Percentiles rank a stretch among this genome's conserved stretches.
Conservation (phyloP, 306 rosid species). For the Prosopis cineraria region DNA sequence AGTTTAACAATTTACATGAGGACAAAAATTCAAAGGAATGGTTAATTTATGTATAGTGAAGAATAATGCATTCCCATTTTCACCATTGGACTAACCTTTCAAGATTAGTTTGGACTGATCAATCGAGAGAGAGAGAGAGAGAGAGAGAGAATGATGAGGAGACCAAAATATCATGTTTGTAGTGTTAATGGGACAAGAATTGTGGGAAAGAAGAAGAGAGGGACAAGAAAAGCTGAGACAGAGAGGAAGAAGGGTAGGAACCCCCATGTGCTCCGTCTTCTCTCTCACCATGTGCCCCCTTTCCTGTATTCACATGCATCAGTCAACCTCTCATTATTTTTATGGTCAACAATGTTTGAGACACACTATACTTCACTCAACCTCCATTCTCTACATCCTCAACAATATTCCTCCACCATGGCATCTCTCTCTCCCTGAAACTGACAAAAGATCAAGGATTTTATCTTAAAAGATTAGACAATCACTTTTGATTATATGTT, state of each 20-base stretch:
- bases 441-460: too few relatives aligned
- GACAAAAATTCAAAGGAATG: not conserved
- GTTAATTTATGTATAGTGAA: not conserved
- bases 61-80: not conserved
- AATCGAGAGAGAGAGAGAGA: not conserved
- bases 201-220: not conserved
- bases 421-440: too few relatives aligned
- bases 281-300: not conserved
- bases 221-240: not conserved
- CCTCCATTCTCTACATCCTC: not conserved
- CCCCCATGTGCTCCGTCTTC: constrained; percentile 3
- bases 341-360: not conserved
- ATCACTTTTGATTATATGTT: too few relatives aligned
- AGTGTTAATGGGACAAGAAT: not conserved
- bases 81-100: not conserved
- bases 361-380: not conserved
- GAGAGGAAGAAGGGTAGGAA: not conserved
- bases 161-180: not conserved
- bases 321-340: not conserved
- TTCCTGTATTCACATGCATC: not conserved
- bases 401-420: too few relatives aligned
- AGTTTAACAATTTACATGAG: too few relatives aligned
- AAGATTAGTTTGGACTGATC: not conserved
- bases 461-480: too few relatives aligned
- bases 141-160: not conserved